Base-by-base conservation (phyloP, 306 rosid genomes). In the Inga leiocalycina region DNA sequence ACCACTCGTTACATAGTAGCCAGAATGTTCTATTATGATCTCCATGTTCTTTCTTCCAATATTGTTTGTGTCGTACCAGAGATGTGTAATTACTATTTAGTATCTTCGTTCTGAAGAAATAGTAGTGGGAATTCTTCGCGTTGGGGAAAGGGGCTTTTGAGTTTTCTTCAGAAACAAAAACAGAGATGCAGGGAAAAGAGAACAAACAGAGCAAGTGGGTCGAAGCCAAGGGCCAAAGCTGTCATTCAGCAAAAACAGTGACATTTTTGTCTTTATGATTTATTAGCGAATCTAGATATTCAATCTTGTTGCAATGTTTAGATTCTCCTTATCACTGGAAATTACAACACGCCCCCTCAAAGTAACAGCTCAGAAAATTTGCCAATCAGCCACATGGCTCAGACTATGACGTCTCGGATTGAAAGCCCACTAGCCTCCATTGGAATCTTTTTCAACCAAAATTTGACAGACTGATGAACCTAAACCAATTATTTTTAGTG, bases 301-400 rank as follows among this genome's bases (percentile, higher is more conserved):
- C 46, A 44, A 51, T 34, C 71, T 71, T 65, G 44, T 45, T 5
- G 27, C 32, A 78, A 54, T 67, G 82, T 75, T 39, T 52, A 75
- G 85, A 77, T 85, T 87, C 84, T 83, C 76, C 30, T 41, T 46
- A 41, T 14, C 79, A 73, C 78, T 76, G 78, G 73, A 84, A 81
- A 85, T 73, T 85, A 75, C 64, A 81, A 81, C 72, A 43, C 2
- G 56, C 49, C 59, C 73, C 35, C 45, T 19, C 4, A 59, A 66
- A 41, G 73, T 64, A 76, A 77, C 66, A 75, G 72, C 77, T 45
- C 37, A 70, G 11, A 76, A 76, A 78, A 78, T 80, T 48, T 77
- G 76, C 73, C 84, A 87, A 88, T 85, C 76, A 79, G 46, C 74
- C 89, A 87, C 88, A 48, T 85, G 84, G 71, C 69, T 16, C 17